Base-by-base conservation (phyloP, 2,329 filamentous ascomycete species). In the Sporothrix pseudoabietina region DNA sequence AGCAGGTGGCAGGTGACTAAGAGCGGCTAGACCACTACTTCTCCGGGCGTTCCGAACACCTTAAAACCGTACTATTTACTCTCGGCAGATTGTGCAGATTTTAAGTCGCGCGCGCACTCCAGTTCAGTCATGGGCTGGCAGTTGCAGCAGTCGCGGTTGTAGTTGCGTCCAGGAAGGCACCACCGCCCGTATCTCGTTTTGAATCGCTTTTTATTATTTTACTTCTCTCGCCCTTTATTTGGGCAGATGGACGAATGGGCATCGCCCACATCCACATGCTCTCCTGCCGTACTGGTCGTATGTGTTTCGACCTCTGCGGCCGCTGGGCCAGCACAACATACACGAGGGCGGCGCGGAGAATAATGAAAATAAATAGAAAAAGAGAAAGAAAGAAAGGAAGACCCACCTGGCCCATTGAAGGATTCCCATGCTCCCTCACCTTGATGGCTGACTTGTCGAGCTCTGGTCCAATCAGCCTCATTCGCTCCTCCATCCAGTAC, bases 71-170 rank as follows among this genome's bases (percentile, higher is more conserved):
- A 68, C n/a, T 26, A 26, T 26, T 26, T 26, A 26, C 26, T 35
- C 44, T 44, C 65, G 65, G 65, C 65, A 68, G 65, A 68, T 68
- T 68, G 65, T 44, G 65, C 65, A 68, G 39, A 52, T 68, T 68
- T 65, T 68, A 26, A 44, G 65, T 52, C 47, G 44, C 26, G 26
- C 65, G 44, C 52, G 65, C 63, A 41, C 63, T 68, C 44, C 44
- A 12, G 26, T 22, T n/a, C 16, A n/a, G 44, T 52, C 30, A 16
- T 6, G 30, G 49, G 44, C 41, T 49, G 22, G 63, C 63, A 49
- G 39, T 65, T 41, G 35, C 61, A 47, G 61, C 39, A 44, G 35
- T 19, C 19, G 57, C 59, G 30, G n/a, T 44, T 44, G 39, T 10
- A 65, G 61, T 35, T 19, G 55, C 26, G 30, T 19, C 26, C 1